A percentile compares a stretch with the other conserved stretches of the same genome.
phyloP scores from a whole-genome alignment of 2,329 filamentous ascomycete species.

The Colletotrichum euphorbiae region DNA sequence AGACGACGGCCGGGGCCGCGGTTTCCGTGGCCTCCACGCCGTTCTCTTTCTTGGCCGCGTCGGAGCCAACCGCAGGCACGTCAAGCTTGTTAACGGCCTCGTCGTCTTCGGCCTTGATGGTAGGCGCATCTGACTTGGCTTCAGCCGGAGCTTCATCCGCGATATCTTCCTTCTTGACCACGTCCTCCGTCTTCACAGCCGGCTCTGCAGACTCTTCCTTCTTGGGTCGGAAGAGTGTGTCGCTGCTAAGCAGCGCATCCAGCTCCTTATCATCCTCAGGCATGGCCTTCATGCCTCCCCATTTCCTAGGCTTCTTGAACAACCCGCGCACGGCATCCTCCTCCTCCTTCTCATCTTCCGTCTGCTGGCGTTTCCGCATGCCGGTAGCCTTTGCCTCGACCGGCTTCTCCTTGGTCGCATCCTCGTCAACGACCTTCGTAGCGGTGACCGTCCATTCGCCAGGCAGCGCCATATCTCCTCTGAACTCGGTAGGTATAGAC shows the following conservation, averaged over 20 bases:
- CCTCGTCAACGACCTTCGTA: slow-evolving; percentile 67
- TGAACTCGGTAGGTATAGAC: slow-evolving; percentile 81
- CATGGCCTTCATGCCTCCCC: slow-evolving; percentile 64
- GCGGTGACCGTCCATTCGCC: slow-evolving; percentile 87
- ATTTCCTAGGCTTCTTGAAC: slow-evolving; percentile 69
- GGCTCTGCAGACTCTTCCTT: slow-evolving; percentile 43
- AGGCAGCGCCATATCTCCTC: slow-evolving; percentile 85
- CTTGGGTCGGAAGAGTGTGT: slow-evolving; percentile 47
- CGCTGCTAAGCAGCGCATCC: slow-evolving; percentile 67
- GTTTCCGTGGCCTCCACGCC: slow-evolving; percentile 42
- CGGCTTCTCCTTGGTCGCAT: slow-evolving; percentile 51
- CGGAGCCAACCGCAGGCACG: slow-evolving; percentile 7
- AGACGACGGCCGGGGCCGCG: slow-evolving; percentile 67
- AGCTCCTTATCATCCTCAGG: slow-evolving; percentile 66
- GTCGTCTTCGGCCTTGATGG: slow-evolving; percentile 50
- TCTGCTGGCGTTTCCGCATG: slow-evolving; percentile 71
- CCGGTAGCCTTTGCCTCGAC: slow-evolving; percentile 65
- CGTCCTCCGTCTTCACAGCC: slow-evolving; percentile 45
- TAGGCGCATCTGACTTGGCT: slow-evolving; percentile 43
- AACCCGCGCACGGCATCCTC: slow-evolving; percentile 68
- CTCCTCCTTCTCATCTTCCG: slow-evolving; percentile 71
- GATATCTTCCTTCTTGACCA: slow-evolving; percentile 46
- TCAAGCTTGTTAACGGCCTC: slow-evolving; percentile 36
- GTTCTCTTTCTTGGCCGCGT: slow-evolving; percentile 54
- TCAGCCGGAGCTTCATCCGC: slow-evolving; percentile 44